Conservation (phyloP, 2,329 filamentous ascomycete species). For the Fusarium tricinctum region DNA sequence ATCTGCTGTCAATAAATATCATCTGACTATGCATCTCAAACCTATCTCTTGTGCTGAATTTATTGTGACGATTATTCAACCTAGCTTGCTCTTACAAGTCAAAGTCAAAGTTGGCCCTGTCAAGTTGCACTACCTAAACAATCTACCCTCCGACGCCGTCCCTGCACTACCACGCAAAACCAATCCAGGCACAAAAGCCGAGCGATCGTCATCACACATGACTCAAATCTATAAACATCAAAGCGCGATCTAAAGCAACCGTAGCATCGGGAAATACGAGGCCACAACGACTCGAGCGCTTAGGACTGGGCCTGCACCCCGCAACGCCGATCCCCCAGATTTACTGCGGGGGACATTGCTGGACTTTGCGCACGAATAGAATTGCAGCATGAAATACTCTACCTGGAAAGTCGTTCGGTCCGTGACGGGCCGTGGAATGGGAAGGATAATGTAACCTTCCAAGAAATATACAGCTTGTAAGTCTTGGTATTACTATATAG, state of each 20-base stretch:
- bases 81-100: not conserved
- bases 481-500: conserved; percentile 1
- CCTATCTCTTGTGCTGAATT: too few relatives aligned
- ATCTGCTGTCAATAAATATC: not conserved
- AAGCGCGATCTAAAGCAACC: not conserved
- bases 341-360: conserved; percentile 15
- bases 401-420: not conserved
- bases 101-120: not conserved
- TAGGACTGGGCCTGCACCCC: conserved; percentile 8
- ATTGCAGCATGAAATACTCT: not conserved
- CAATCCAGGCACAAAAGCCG: not conserved
- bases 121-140: not conserved
- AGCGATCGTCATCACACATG: not conserved
- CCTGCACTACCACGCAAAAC: not conserved
- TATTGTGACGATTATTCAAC: too few relatives aligned
- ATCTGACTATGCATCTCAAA: not conserved
- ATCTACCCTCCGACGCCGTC: not conserved
- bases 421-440: conserved; percentile 13
- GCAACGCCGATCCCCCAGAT: conserved; percentile 28
- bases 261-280: conserved; percentile 10
- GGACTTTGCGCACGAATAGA: conserved; percentile 30
- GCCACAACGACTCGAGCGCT: conserved; percentile 31
- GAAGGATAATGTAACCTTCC: not conserved
- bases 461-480: not conserved
- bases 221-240: not conserved